Conservation (phyloP, 169 alveolate genomes). For the Amoebophrya sp. region DNA sequence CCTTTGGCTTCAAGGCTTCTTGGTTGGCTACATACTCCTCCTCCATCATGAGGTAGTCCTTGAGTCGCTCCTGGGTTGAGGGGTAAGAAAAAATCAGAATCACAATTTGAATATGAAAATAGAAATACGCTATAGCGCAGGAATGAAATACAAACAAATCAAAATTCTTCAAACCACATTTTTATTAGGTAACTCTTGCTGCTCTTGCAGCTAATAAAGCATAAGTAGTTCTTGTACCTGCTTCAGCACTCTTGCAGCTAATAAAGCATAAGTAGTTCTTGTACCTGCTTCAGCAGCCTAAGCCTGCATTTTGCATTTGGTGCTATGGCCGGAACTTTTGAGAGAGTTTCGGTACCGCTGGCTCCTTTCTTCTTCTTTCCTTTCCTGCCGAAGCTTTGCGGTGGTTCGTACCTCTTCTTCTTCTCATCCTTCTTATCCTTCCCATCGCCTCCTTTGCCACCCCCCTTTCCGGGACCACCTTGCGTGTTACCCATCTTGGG, state of each 20-base stretch:
- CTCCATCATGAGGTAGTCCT: not conserved
- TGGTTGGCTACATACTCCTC: too few species aligned
- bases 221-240: too few species aligned
- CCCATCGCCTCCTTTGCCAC: not conserved
- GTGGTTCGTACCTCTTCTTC: conserved; percentile 2
- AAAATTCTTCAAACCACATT: too few species aligned
- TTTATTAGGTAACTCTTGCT: too few species aligned
- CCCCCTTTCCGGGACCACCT: not conserved
- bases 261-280: too few species aligned
- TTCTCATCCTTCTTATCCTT: not conserved
- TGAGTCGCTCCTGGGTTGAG: not conserved
- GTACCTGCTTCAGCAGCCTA: not conserved
- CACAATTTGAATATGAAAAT: too few species aligned
- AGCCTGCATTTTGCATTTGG: conserved; percentile 21
- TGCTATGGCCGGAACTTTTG: not conserved
- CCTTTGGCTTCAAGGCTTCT: not conserved
- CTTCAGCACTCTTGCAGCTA: too few species aligned
- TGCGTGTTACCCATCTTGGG: conserved; percentile 15
- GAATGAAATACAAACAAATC: too few species aligned
- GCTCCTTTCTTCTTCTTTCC: conserved; percentile 7
- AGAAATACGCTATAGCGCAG: too few species aligned
- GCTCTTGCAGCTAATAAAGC: too few species aligned
- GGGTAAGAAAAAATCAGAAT: too few species aligned
- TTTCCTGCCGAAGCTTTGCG: not conserved
- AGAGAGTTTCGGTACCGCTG: conserved; percentile 10